Evolutionary conservation across 2,329 filamentous ascomycete species (phyloP), one percentile per base, ranked within the genome.

Genomic region (Hypoxylon sp.): DNA sequence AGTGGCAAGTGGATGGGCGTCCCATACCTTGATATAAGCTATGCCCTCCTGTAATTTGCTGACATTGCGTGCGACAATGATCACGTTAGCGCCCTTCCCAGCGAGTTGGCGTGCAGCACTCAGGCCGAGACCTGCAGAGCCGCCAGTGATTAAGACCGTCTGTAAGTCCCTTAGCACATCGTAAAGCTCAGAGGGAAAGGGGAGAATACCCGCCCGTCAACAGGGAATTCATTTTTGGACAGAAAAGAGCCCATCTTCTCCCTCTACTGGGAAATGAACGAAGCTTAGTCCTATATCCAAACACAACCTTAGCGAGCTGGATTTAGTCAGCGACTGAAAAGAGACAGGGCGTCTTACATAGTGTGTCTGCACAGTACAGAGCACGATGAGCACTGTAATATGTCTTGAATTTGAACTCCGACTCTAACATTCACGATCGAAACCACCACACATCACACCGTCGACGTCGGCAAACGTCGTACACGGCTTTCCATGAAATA

Each of bases 131-230:
- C 91, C 91, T 74, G 91, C 88, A 1, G 91, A 93, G 47, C 87
- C 90, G 52, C 91, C 91, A 0, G 91, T 93, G 57, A 93, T 84
- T 53, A 93, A 78, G 15, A 91, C 85, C 2, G 90, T 92, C 89
- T 92, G 15, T 3, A 17, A 21, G n/a, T 21, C 8, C 46, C 10
- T 46, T 10, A 54, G n/a, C 29, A 54, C 32, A 29, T 52, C n/a
- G n/a, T 24, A 19, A 47, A 15, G 11, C 21, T 15, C 17, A 29
- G 46, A 31, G 10, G 15, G 3, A 32, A 31, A 3, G 15, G 15
- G 24, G n/a, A 31, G 8, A 51, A 39, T 53, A 53, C 50, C 31
- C 85, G 85, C 50, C 88, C 88, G 70, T 89, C 84, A 10, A 92
- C 87, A 11, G 84, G 82, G 75, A 92, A 90, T 60, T 89, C 82